Evolutionary conservation across 352 stramenopile species (phyloP), one percentile per base, ranked within the genome.

Genomic region (Pythium oligandrum): DNA sequence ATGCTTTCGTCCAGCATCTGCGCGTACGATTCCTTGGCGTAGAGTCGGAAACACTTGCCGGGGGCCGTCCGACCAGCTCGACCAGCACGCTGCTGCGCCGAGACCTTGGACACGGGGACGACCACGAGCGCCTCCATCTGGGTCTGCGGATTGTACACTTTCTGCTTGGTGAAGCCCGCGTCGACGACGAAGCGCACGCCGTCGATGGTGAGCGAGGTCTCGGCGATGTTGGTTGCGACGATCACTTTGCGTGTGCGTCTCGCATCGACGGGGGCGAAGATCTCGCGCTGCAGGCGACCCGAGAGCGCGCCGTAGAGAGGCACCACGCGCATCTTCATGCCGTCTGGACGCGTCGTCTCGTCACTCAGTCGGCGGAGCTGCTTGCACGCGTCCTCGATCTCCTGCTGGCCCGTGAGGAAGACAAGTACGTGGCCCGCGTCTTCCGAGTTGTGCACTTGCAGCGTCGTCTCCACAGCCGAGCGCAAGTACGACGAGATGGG

Each of bases 141-240:
- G 36, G 66, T 78, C 33, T 51, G 43, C 2, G 89, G 82, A 40
- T 95, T 86, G 69, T 95, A 96, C 43, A 79, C 73, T 70, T 99
- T 99, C 75, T 99, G 78, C 69, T 96, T 95, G 17, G 70, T 84
- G 51, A 95, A 92, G 40, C 83, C 78, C 38, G 65, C 75, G 68
- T 93, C 81, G 32, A 93, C 69, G 8, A 92, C 82, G 59, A 81
- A 93, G 34, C 70, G 70, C 34, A 98, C 88, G 51, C 98, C 96
- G 34, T 97, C 93, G 54, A 99, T 98, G n/a, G 97, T 99, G 44
- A 99, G 86, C n/a, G 92, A 98, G 6, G 95, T 98, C 75, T 98
- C 91, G 5, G 93, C 92, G 55, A 98, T 97, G 61, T 97, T 98
- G 8, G 93, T 98, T 35, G 87, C 81, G 9, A 94, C 78, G 49